Conservation (phyloP, 345 rosid species). For the Gossypium bickii region DNA sequence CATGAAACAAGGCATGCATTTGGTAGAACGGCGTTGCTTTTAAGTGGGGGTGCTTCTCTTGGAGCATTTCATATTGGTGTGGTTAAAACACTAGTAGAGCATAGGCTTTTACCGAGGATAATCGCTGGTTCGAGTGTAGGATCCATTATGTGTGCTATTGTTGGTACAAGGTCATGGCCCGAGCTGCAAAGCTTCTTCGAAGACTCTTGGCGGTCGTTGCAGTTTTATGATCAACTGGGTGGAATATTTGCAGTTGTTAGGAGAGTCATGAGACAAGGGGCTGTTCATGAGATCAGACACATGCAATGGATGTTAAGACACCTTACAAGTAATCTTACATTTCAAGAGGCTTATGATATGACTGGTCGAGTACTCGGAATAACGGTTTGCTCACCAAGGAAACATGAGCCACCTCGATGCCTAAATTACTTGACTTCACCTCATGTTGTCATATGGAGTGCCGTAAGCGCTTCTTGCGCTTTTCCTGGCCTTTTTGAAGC, state of each 20-base stretch:
- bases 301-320: conserved; percentile 85
- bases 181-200: conserved; percentile 91
- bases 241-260: conserved; percentile 77
- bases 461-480: conserved; percentile 96
- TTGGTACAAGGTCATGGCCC: conserved; percentile 95
- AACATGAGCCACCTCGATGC: conserved; percentile 98
- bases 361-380: conserved; percentile 92
- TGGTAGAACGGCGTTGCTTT: conserved; percentile 94
- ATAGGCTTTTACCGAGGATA: conserved; percentile 84
- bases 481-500: conserved; percentile 98
- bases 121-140: conserved; percentile 99
- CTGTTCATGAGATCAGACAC: conserved; percentile 85
- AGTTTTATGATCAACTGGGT: conserved; percentile 93
- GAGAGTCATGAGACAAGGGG: conserved; percentile 85
- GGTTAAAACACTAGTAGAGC: conserved; percentile 83
- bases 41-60: conserved; percentile 99
- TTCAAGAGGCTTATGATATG: conserved; percentile 97
- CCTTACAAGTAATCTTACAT: conserved; percentile 91
- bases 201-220: conserved; percentile 69
- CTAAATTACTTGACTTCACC: conserved; percentile 97
- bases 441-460: conserved; percentile 99
- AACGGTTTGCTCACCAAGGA: conserved; percentile 96
- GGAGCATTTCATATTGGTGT: conserved; percentile 94
- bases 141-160: conserved; percentile 76
- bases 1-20: conserved; percentile 97